A percentile compares a stretch with the other conserved stretches of the same genome.
phyloP scores from a whole-genome alignment of 2,329 filamentous ascomycete genomes.

The Diplocarpon rosae region DNA sequence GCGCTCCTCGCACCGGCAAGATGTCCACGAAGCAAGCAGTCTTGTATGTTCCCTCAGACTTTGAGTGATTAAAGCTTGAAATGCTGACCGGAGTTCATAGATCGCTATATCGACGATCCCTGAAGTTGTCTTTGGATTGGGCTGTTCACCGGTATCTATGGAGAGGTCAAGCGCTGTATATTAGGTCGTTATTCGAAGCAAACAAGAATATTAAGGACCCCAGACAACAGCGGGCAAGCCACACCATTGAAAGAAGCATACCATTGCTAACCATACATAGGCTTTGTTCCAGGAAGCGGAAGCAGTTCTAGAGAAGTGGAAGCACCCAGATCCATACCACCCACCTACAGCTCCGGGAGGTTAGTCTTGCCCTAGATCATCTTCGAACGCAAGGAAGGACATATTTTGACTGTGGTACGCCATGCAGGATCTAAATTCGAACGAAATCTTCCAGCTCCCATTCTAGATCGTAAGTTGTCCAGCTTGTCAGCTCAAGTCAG shows the following conservation, averaged over 20 bases:
- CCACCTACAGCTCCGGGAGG: conserved; percentile 89
- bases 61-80: not conserved
- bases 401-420: not conserved
- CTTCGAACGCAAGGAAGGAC: not conserved
- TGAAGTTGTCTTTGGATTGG: conserved; percentile 95
- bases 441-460: conserved; percentile 74
- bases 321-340: conserved; percentile 90
- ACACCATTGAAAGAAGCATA: not conserved
- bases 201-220: conserved; percentile 79
- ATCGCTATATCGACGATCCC: conserved; percentile 78
- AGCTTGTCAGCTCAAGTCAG: not conserved
- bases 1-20: conserved; percentile 3
- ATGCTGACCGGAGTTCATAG: conserved; percentile 29
- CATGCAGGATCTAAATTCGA: conserved; percentile 83
- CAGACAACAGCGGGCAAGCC: conserved; percentile 60
- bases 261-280: conserved; percentile 36
- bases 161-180: conserved; percentile 93
- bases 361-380: conserved; percentile 31
- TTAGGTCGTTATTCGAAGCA: conserved; percentile 87
- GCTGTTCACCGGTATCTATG: conserved; percentile 84
- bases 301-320: conserved; percentile 81
- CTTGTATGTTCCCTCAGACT: conserved; percentile 21
- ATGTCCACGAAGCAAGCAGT: conserved; percentile 29
- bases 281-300: conserved; percentile 79
- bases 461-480: conserved; percentile 62